Evolutionary conservation across 2,329 filamentous ascomycete species (phyloP), one percentile per base, ranked within the genome.

Genomic region (Aspergillus ochraceoroseus): DNA sequence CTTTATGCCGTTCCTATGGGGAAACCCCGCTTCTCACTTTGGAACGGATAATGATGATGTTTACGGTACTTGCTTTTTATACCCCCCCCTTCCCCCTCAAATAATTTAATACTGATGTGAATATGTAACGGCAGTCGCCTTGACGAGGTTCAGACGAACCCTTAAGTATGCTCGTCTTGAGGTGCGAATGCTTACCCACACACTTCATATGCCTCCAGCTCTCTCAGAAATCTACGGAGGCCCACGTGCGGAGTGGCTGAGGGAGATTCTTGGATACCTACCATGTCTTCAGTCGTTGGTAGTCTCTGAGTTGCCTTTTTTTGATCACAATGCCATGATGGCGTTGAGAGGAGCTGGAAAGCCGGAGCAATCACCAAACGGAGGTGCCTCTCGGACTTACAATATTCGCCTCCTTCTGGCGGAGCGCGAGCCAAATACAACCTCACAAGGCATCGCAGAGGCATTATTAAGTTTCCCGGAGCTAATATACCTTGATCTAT

Each of bases 1-100:
- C n/a, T 80, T 80, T 49, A 68, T 72, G 37, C 75, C 75, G 2
- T 71, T 75, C 47, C 66, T 82, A 1, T 82, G 78, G 78, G 77
- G 77, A 11, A 74, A 76, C 52, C 78, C 78, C 13, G 76, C 77
- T 0, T 79, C 76, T 6, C 77, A 81, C 57, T 81, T 81, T 54
- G 75, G 74, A 19, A 68, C 68, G 2, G 70, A 79, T 36, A 76
- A 80, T 52, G 77, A 80, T 53, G 73, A 71, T 6, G 75, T 80
- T 19, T 80, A 80, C 52, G 71, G 73, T 67, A 55, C 48, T 47
- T 35, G 5, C 23, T n/a, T n/a, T n/a, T n/a, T n/a, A n/a, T n/a
- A n/a, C n/a, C 26, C 13, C 18, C 25, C 15, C n/a, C 20, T 28
- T 18, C 12, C 14, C n/a, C 27, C 8, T 19, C 17, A 17, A 12